phyloP scores from a whole-genome alignment of 345 rosid genomes.

The Eucalyptus sp. region DNA sequence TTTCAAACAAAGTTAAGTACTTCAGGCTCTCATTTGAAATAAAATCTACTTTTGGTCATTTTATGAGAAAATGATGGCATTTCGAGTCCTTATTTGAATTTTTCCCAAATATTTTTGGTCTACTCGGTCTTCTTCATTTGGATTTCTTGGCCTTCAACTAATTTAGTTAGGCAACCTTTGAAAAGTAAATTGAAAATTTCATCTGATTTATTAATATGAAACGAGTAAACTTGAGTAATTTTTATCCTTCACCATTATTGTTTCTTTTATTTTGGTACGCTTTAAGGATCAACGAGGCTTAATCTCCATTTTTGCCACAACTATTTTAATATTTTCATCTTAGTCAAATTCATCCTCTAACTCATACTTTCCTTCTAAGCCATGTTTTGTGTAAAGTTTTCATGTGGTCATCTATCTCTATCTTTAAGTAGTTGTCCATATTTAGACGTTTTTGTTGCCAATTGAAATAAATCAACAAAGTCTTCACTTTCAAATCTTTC shows the following conservation, averaged over 20 bases:
- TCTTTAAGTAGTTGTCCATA: not conserved
- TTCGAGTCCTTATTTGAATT: fast-evolving
- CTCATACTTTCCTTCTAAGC: not conserved
- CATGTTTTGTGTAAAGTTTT: too few relatives aligned
- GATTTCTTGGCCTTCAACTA: too few relatives aligned
- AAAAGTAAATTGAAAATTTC: too few relatives aligned
- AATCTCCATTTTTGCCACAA: not conserved
- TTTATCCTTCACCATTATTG: too few relatives aligned
- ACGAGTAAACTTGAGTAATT: too few relatives aligned
- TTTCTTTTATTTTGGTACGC: too few relatives aligned
- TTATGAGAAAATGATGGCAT: too few relatives aligned
- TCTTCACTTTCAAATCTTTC: not conserved
- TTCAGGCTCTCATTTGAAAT: not conserved
- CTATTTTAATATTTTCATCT: not conserved
- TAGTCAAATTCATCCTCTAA: not conserved
- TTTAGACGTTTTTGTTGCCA: not conserved
- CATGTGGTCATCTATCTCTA: not conserved
- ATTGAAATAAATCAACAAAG: fast-evolving
- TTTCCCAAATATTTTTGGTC: not conserved
- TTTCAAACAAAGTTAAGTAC: not conserved
- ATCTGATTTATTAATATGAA: too few relatives aligned
- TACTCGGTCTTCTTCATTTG: too few relatives aligned
- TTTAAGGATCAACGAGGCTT: not conserved
- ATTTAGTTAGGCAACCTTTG: too few relatives aligned
- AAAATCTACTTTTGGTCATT: not conserved